Evolutionary conservation across 2,329 filamentous ascomycete genomes (phyloP), one percentile per base, ranked within the genome.

Genomic region (Leptographium wingfieldii): DNA sequence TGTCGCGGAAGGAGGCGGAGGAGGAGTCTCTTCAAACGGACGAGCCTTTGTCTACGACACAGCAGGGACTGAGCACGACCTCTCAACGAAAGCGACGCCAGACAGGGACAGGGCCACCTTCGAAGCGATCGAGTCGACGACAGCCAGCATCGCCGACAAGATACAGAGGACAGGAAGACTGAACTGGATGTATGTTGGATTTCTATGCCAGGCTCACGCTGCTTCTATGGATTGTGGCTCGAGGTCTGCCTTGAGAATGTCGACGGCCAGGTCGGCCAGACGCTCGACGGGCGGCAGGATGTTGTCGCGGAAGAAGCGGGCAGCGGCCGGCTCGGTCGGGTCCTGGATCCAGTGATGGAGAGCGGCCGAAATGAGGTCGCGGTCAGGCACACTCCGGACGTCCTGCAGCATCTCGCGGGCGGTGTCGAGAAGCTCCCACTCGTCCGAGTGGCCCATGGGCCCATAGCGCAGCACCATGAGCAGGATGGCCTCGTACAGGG

Each of bases 401-500:
- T 82, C 79, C 3, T 68, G 67, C 51, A 84, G 67, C 71, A 82
- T 74, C 25, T 73, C 72, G 55, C 67, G 72, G 2, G 80, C 79
- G 56, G 74, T 68, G 2, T 65, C 66, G 40, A 75, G 66, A 2
- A 81, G 69, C 31, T 73, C 73, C 75, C 79, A 82, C 7, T 75
- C 74, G 7, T 73, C 69, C 6, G 73, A 73, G 62, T 78, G 74
- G 5, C 72, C 76, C 33, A 68, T 64, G 0, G 74, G 73, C 1
- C 71, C 74, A 54, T 76, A 73, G 35, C 73, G 69, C 25, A 76
- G 63, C 14, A 79, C 72, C 65, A 84, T 73, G 46, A 75, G 70
- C 59, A 83, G 70, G 16, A 84, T 67, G 59, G 77, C 76, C 64
- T 84, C 79, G 62, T 77, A 79, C 56, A 82, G 69, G 11, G 76